Percentiles rank a stretch among this genome's conserved stretches.
phyloP scores from a whole-genome alignment of 2,329 filamentous ascomycete species.

The Fusarium sp. region DNA sequence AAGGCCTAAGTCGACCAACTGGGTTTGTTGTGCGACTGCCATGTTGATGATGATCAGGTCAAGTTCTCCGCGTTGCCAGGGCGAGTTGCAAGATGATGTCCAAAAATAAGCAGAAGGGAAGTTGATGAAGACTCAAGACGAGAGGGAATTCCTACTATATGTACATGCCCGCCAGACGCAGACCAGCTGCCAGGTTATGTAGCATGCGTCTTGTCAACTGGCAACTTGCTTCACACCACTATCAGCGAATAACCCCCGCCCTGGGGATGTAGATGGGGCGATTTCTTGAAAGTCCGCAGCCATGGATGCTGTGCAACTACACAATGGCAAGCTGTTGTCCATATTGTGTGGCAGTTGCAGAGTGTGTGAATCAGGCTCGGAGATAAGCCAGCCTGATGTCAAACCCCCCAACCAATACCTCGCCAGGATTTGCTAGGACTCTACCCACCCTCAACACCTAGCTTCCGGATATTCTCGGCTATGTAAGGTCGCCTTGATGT shows the following conservation, averaged over 20 bases:
- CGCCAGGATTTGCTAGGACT: background rate
- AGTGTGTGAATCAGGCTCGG: background rate
- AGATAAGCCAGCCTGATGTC: background rate
- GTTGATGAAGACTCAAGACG: background rate
- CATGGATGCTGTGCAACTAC: background rate
- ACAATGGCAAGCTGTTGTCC: background rate
- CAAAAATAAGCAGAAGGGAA: background rate
- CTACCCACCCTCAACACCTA: background rate
- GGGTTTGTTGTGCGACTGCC: background rate
- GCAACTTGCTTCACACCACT: background rate
- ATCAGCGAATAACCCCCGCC: background rate
- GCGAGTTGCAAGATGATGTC: background rate
- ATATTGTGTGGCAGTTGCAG: background rate
- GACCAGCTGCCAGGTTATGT: background rate
- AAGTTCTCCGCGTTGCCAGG: background rate
- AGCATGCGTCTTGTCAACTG: background rate
- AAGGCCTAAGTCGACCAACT: background rate
- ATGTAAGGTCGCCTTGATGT: background rate
- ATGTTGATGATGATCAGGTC: background rate
- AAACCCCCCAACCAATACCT: background rate
- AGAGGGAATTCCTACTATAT: background rate
- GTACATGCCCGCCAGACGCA: background rate
- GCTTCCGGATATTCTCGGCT: background rate
- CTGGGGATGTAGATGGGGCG: background rate
- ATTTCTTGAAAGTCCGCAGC: background rate